Evolutionary conservation across 2,329 filamentous ascomycete genomes (phyloP), one percentile per base, ranked within the genome.

Genomic region (Plectosphaerella cucumerina): DNA sequence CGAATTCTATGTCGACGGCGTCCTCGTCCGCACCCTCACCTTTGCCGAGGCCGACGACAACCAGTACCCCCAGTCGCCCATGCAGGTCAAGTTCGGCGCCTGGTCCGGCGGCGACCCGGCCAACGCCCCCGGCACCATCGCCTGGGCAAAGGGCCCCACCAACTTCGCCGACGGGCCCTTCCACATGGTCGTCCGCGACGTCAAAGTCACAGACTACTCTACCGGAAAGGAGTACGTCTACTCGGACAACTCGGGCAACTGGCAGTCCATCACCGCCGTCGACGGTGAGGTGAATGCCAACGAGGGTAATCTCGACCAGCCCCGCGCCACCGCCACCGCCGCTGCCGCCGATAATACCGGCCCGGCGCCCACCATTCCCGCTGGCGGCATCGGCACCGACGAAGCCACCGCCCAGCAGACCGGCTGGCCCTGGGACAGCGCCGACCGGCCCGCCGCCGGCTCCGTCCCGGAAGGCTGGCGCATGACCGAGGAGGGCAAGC

Each of bases 31-130:
- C 53, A 87, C 88, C 11, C 78, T 97, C 52, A 84, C 79, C 44
- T 81, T 83, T 39, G 76, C 72, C 47, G 84, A 89, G 48, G 89
- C 92, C 53, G 81, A 86, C 54, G 65, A 75, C 50, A 77, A 77
- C 56, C 89, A 96, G 69, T 99, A 95, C 65, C 94, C 94, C 8
- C 94, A 99, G 72, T 91, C 91, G 1, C 94, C 94, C 4, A 96
- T 96, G 90, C 87, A 91, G 70, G 74, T 97, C 71, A 95, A 93
- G 70, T 85, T 97, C 60, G 94, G 94, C 54, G 76, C 87, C 51
- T 99, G 94, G 94, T 85, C 90, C 49, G 94, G 91, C 62, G 94
- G 94, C 59, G 94, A 97, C 68, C 71, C 90, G 1, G 77, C 76
- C 60, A 97, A 97, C 68, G 64, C 85, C 1, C 67, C 78, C 14